These are phyloP conservation scores for Fragaria nilgerrensis DNA, from an alignment of 306 rosid species.

Conservation along the genomic window DNA sequence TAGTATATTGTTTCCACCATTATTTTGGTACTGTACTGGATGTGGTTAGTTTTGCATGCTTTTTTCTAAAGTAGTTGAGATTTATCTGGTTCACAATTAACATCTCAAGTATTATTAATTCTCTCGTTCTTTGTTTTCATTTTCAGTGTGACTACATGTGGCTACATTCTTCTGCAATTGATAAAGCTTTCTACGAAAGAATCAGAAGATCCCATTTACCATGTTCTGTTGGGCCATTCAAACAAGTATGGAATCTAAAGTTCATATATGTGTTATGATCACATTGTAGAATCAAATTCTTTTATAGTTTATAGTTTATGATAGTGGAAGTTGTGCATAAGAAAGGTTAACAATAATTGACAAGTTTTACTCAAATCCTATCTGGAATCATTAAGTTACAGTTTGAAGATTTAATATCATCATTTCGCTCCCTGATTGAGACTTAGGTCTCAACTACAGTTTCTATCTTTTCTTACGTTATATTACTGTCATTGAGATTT, in stretches of 20 bases:
- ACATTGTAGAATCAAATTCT: background rate
- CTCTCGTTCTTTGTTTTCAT: conserved; percentile 11
- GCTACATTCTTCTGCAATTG: conserved; percentile 61
- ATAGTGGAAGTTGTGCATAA: background rate
- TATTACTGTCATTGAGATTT: background rate
- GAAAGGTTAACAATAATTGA: background rate
- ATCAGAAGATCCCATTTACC: conserved; percentile 59
- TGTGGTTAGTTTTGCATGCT: background rate
- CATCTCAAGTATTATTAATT: conserved; percentile 10
- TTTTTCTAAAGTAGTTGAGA: background rate
- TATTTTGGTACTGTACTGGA: background rate
- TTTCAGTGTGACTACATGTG: conserved; percentile 61
- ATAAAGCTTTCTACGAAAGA: conserved; percentile 69
- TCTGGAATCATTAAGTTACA: background rate
- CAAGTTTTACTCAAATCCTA: background rate
- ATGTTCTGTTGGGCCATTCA: conserved; percentile 58
- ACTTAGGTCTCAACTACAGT: background rate
- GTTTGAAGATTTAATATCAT: background rate
- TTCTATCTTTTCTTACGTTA: background rate
- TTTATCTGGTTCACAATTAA: background rate
- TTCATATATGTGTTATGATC: conserved; percentile 3
- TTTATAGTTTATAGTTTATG: background rate
- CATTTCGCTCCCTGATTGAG: background rate
- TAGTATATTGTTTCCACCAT: background rate
- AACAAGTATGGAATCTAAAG: conserved; percentile 50